phyloP scores from a whole-genome alignment of 1,139 yeast genomes.

The Meyerozyma smithsonii region DNA sequence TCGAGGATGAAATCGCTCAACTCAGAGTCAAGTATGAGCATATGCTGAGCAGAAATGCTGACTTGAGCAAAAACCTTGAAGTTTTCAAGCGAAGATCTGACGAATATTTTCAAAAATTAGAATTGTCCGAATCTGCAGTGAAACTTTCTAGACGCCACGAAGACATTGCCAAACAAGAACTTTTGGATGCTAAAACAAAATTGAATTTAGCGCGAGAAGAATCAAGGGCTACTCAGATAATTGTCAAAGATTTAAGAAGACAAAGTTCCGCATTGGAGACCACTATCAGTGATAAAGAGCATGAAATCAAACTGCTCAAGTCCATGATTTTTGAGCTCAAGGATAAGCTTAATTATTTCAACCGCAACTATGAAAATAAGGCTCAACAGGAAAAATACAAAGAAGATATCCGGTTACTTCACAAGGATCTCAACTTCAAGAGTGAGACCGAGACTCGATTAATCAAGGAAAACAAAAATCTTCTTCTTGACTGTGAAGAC shows the following conservation, averaged over 20 bases:
- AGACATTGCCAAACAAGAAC: conserved; percentile 49
- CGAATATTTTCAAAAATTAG: conserved; percentile 68
- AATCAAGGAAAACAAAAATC: conserved; percentile 58
- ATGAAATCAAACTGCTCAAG: conserved; percentile 50
- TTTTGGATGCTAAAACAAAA: conserved; percentile 50
- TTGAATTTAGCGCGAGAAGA: conserved; percentile 55
- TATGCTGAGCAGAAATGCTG: conserved; percentile 44
- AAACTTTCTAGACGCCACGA: conserved; percentile 61
- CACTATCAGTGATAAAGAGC: conserved; percentile 52
- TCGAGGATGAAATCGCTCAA: conserved; percentile 39
- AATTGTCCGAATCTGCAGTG: conserved; percentile 74
- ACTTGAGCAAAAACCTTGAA: conserved; percentile 49
- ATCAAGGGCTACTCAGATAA: conserved; percentile 52
- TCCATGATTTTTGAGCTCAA: conserved; percentile 37
- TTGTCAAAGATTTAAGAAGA: conserved; percentile 52
- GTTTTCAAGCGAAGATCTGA: conserved; percentile 72
- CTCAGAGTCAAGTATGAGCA: conserved; percentile 51
- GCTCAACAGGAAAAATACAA: conserved; percentile 42
- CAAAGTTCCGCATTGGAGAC: conserved; percentile 54
- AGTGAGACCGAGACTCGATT: conserved; percentile 61
- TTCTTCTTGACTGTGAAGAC: conserved; percentile 60
- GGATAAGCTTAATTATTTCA: conserved; percentile 53
- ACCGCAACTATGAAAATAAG: conserved; percentile 43
- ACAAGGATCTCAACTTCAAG: conserved; percentile 52
- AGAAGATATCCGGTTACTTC: conserved; percentile 55